Base-by-base conservation (phyloP, 495 filamentous ascomycete species). In the Haplographium delicatum region DNA sequence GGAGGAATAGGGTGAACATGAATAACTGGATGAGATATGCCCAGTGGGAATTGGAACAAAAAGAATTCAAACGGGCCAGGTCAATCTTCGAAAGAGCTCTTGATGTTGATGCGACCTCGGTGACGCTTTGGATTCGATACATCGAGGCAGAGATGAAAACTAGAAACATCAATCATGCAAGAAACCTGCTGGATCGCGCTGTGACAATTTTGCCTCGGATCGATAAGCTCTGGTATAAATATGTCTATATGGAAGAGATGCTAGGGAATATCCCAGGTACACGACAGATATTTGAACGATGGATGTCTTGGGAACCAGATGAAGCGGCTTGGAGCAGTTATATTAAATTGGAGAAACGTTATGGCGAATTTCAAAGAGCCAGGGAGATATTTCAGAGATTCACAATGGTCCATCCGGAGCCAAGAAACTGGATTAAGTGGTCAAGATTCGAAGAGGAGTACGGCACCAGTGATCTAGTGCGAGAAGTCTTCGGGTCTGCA, bases 1-100 rank as follows among this genome's bases (percentile, higher is more conserved):
- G 88, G 50, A 87, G 94, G 44, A 96, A 97, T 62, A 71, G 91
- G 58, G 76, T 97, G 61, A 95, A 96, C 56, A 90, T 96, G 78
- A 93, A 93, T 68, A 97, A 98, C 65, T 98, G 93, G 93, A 89
- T 95, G 82, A 85, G 89, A 56, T 98, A 98, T 74, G 93, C 93
- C 30, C 82, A 86, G 51, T 98, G 89, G 89, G 93, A 98, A 66
- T 74, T 98, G 26, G 93, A 98, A 66, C 93, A 98, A 68, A 98
- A 97, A 66, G 93, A 98, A 71, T 96, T 86, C 68, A 85, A 85
- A n/a, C 82, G 93, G 28, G 93, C 94, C 16, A 82, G 93, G n/a
- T 91, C 86, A 35, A 85, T 98, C 62, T 97, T 98, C 64, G 93
- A 98, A 70, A 81, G 93, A 53, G 93, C 93, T 50, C 76, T 98